These are phyloP conservation scores for Leishmania mexicana DNA, from an alignment of 208 protist species.

Conservation along the genomic window DNA sequence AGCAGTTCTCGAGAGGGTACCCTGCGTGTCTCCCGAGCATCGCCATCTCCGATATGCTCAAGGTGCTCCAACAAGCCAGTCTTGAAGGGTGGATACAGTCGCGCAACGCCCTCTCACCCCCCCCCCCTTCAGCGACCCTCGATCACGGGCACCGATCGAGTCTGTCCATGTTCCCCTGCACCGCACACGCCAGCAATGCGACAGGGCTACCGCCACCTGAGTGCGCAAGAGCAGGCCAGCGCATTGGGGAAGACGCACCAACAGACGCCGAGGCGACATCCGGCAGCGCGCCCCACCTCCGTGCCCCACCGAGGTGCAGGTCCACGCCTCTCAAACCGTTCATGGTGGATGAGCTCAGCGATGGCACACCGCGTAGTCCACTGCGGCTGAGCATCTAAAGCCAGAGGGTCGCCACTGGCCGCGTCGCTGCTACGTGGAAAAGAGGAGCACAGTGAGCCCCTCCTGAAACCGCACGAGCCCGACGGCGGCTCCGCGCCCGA, in stretches of 20 bases:
- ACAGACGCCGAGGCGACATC: neutral
- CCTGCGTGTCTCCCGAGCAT: neutral
- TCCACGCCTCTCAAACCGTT: neutral
- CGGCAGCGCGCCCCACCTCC: too few species aligned
- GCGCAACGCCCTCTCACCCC: too few species aligned
- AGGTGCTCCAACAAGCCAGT: neutral
- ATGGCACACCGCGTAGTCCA: too few species aligned
- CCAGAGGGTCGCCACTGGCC: too few species aligned
- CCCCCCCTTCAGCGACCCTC: too few species aligned
- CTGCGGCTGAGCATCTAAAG: too few species aligned
- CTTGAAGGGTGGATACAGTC: neutral
- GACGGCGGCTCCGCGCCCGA: too few species aligned
- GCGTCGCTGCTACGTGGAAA: too few species aligned
- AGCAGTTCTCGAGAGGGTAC: neutral
- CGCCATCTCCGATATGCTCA: neutral
- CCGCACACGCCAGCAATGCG: neutral
- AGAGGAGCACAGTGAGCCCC: too few species aligned
- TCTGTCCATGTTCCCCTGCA: neutral
- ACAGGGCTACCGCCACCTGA: neutral
- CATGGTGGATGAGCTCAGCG: too few species aligned
- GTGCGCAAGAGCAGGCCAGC: neutral
- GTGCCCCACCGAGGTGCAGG: too few species aligned
- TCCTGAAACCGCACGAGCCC: too few species aligned
- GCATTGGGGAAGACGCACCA: neutral
- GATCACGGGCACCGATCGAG: neutral